phyloP scores from a whole-genome alignment of 129 eudicot genomes.

The Helichrysum umbraculigerum region DNA sequence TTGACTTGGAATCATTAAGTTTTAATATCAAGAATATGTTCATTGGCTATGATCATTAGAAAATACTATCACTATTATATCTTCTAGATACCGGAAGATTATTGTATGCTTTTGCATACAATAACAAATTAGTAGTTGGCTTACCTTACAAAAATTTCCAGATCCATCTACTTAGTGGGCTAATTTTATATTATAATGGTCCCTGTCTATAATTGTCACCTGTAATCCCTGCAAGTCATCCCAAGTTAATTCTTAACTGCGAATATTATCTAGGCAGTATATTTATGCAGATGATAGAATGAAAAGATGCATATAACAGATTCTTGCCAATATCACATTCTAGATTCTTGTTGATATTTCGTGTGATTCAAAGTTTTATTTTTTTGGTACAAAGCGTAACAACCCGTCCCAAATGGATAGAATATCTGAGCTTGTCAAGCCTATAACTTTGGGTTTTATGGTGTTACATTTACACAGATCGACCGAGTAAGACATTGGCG shows the following conservation, averaged over 20 bases:
- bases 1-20: slow-evolving; percentile 27
- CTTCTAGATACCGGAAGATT: slow-evolving; percentile 14
- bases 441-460: not conserved
- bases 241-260: not conserved
- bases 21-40: slow-evolving; percentile 5
- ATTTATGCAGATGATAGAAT: not conserved
- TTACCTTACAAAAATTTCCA: no score
- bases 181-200: not conserved
- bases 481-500: not conserved
- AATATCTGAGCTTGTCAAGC: not conserved
- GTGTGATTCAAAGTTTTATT: no score
- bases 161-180: not conserved
- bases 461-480: not conserved
- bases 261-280: not conserved
- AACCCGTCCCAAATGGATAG: not conserved
- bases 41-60: slow-evolving; percentile 5
- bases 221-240: not conserved
- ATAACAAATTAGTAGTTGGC: not conserved
- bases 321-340: not conserved
- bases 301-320: not conserved
- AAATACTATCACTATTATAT: slow-evolving; percentile 11
- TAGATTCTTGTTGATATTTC: not conserved
- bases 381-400: no score
- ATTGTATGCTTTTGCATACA: not conserved
- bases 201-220: slow-evolving; percentile 1